Percentiles rank a stretch among this genome's conserved stretches.
These are phyloP conservation scores for Fusarium sp. DNA, from an alignment of 2,329 filamentous ascomycete genomes.

Conservation along the genomic window DNA sequence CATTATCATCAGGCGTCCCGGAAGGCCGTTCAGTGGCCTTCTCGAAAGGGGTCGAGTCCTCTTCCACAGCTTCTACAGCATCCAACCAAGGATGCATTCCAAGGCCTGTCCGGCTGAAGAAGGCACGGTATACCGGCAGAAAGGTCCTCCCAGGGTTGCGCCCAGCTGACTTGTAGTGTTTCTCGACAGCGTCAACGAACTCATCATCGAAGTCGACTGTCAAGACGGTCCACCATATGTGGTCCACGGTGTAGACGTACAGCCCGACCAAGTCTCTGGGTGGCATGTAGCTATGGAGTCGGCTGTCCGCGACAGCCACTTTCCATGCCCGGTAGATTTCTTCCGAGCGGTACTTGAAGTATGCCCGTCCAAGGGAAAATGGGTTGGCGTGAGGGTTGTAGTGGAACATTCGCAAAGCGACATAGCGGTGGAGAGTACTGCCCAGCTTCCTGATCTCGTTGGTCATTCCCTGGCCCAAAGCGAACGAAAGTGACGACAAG, in stretches of 20 bases:
- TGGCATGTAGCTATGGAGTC: neutral
- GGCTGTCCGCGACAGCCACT: neutral
- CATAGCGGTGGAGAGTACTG: conserved; percentile 36
- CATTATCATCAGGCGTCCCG: neutral
- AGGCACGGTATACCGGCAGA: neutral
- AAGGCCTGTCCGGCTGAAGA: conserved; percentile 3
- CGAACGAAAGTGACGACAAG: conserved; percentile 25
- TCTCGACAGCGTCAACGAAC: conserved; percentile 4
- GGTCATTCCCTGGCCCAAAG: conserved; percentile 28
- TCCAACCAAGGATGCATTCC: conserved; percentile 13
- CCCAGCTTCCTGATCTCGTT: conserved; percentile 34
- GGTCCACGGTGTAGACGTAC: conserved; percentile 18
- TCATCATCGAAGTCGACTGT: neutral
- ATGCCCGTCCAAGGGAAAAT: conserved; percentile 8
- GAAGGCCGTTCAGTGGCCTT: too few species aligned
- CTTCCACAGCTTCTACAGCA: too few species aligned
- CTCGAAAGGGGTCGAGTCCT: neutral
- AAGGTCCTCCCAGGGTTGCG: neutral
- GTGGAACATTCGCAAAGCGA: conserved; percentile 38
- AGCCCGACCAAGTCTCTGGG: neutral
- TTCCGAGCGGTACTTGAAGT: conserved; percentile 40
- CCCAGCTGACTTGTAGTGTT: neutral
- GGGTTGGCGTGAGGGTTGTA: conserved; percentile 28
- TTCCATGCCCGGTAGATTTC: conserved; percentile 43
- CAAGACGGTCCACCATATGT: conserved; percentile 1